Percentiles rank a stretch among this genome's conserved stretches.
Evolutionary conservation across 2,329 filamentous ascomycete genomes (phyloP).

Genomic region (Aspergillus neotritici): DNA sequence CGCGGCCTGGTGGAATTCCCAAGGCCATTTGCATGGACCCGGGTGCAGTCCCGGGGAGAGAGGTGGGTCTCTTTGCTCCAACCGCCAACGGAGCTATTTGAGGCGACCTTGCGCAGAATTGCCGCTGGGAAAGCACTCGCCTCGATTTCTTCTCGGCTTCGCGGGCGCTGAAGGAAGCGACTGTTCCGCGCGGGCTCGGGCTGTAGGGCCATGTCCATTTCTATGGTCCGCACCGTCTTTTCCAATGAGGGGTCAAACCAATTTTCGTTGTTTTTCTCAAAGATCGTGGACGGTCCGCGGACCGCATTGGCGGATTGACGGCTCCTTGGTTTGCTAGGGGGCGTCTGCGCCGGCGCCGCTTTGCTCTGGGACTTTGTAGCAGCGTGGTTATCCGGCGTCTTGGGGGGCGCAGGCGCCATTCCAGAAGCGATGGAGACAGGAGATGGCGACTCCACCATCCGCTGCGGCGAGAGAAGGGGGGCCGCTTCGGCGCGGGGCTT

Average conservation of each 20-base stretch:
- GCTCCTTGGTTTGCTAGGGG: constrained; percentile 8
- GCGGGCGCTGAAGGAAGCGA: constrained; percentile 20
- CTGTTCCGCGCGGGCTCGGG: constrained; percentile 15
- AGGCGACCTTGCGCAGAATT: constrained; percentile 14
- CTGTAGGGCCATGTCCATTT: constrained; percentile 30
- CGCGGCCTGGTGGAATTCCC: constrained; percentile 17
- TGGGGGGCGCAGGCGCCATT: constrained; percentile 18
- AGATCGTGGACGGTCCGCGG: constrained; percentile 13
- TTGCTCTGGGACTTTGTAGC: constrained; percentile 27
- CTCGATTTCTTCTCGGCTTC: constrained; percentile 19
- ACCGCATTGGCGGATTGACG: constrained; percentile 13
- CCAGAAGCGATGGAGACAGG: constrained; percentile 34
- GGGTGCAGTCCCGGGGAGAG: constrained; percentile 17
- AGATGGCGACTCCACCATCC: constrained; percentile 37
- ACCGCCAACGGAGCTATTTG: constrained; percentile 19
- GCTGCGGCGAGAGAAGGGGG: constrained; percentile 39
- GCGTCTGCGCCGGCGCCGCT: constrained; percentile 12
- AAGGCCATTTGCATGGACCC: constrained; percentile 10
- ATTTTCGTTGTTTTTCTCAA: constrained; percentile 16
- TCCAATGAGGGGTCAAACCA: constrained; percentile 24
- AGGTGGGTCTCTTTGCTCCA: constrained; percentile 23
- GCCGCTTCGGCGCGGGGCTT: constrained; percentile 29
- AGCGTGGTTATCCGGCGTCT: constrained; percentile 15
- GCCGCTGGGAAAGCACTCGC: constrained; percentile 15
- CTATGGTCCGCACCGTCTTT: constrained; percentile 27